Base-by-base conservation (phyloP, 2,329 filamentous ascomycete species). In the Trichoderma sp. region DNA sequence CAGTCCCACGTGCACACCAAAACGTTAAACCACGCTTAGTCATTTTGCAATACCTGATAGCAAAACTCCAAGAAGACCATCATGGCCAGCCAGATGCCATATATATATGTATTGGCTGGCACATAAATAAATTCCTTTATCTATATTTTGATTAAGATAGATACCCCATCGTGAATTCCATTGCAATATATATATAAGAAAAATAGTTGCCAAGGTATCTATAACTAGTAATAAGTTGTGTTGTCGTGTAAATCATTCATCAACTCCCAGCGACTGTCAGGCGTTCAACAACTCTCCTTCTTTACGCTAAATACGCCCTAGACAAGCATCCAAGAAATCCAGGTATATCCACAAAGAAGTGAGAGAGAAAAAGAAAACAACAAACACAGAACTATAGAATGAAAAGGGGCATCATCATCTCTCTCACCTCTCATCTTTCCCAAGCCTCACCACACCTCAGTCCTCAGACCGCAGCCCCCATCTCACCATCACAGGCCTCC, bases 401-500 rank as follows among this genome's bases (percentile, higher is more conserved):
- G 9, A 56, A 56, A 2, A 14, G n/a, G 24, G 8, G 0, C 16
- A 53, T 31, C 35, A 33, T n/a, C 62, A 65, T 45, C 27, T 21
- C 27, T 21, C n/a, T 8, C 50, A 7, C 2, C 1, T 33, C 18
- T 45, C 2, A 11, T 41, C 35, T 24, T 12, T 4, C 11, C 33
- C 63, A 67, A 6, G 18, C 8, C 50, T 33, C 63, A 27, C 18
- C 38, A 45, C 16, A 31, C 31, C 29, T 53, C 62, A 41, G 33
- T 18, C n/a, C 18, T 60, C 62, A 12, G 62, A 16, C 14, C 33
- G 59, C 71, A 74, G 12, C 21, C 71, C 71, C 71, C 71, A 74
- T 62, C 18, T 45, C 27, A 60, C 24, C 71, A 45, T 5, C 50
- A 24, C 24, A 18, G 71, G 50, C 45, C 24, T 74, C 50, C 50